Base-by-base conservation (phyloP, 371 early-diverging fungal species). In the Conidiobolus incongruus region DNA sequence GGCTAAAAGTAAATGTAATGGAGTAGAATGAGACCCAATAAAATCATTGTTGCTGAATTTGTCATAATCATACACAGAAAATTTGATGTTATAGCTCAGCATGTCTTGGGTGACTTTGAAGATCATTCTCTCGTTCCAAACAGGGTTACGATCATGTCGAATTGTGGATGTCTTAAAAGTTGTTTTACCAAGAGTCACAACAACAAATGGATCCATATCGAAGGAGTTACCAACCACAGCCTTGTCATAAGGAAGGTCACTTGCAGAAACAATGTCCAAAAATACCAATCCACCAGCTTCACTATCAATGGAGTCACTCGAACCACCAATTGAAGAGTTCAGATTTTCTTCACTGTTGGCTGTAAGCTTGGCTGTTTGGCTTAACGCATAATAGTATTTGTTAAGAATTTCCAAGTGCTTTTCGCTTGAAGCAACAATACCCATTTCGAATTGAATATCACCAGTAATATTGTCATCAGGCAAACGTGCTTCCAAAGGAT, bases 151-250 rank as follows among this genome's bases (percentile, higher is more conserved):
- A 40, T 59, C 65, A 48, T 77, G 77, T 2, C 69, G 63, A 36
- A 75, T 66, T 4, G 70, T 60, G 16, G 66, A 55, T 13, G 78
- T 77, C 33, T 70, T 56, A 53, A 78, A 82, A 0, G 77, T 78
- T 23, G 67, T 65, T 16, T 68, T 63, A 8, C 75, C 72, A 48
- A 73, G 76, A 2, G 69, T 67, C n/a, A 70, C 61, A 31, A 81
- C 67, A 1, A 77, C 81, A 62, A 82, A 87, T 0, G 88, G 81
- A 51, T 87, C 84, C 69, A 77, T 81, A 48, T 83, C 77, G 52
- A 75, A 79, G 0, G 68, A 62, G 2, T 70, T 68, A 12, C 72
- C 54, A 11, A 66, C 69, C 47, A 63, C 49, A 40, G 69, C 70
- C 46, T 47, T 60, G 23, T 63, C 65, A 6, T 68, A 60, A 1